Evolutionary conservation across 352 stramenopile species (phyloP).

Genomic region (Phytophthora vignae): DNA sequence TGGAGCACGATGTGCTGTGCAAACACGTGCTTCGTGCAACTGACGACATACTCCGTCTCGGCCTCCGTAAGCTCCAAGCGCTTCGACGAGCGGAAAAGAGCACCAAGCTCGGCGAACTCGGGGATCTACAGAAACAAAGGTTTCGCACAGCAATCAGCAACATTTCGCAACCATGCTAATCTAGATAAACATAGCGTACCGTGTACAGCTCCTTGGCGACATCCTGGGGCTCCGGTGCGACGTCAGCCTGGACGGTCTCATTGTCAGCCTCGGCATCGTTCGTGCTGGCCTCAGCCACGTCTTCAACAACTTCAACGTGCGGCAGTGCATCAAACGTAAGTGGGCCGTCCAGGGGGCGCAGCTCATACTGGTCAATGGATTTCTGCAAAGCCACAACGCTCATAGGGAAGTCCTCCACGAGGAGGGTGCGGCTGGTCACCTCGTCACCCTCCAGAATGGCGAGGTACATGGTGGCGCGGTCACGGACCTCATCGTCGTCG

Average conservation of each 20-base stretch:
- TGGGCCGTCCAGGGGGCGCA: constrained; percentile 75
- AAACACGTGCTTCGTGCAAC: constrained; percentile 98
- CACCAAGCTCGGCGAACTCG: constrained; percentile 94
- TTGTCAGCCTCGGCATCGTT: constrained; percentile 52
- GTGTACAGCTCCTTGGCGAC: constrained; percentile 95
- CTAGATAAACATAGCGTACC: constrained; percentile 38
- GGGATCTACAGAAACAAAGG: constrained; percentile 75
- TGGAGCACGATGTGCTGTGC: constrained; percentile 94
- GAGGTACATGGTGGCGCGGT: constrained; percentile 92
- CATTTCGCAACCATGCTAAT: neutral
- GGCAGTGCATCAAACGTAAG: constrained; percentile 88
- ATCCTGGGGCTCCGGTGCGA: constrained; percentile 64
- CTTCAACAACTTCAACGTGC: constrained; percentile 80
- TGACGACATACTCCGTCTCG: constrained; percentile 98
- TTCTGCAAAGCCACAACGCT: constrained; percentile 77
- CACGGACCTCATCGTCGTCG: constrained; percentile 98
- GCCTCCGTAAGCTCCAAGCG: constrained; percentile 95
- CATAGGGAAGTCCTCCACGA: constrained; percentile 85
- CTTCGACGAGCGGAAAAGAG: constrained; percentile 93
- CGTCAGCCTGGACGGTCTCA: constrained; percentile 35
- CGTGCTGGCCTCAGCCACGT: constrained; percentile 34
- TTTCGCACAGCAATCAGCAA: neutral
- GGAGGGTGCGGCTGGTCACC: constrained; percentile 54
- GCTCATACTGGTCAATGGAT: constrained; percentile 89
- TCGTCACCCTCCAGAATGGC: constrained; percentile 76